Evolutionary conservation across 2,329 filamentous ascomycete species (phyloP).

Genomic region (Microsporum audouinii): DNA sequence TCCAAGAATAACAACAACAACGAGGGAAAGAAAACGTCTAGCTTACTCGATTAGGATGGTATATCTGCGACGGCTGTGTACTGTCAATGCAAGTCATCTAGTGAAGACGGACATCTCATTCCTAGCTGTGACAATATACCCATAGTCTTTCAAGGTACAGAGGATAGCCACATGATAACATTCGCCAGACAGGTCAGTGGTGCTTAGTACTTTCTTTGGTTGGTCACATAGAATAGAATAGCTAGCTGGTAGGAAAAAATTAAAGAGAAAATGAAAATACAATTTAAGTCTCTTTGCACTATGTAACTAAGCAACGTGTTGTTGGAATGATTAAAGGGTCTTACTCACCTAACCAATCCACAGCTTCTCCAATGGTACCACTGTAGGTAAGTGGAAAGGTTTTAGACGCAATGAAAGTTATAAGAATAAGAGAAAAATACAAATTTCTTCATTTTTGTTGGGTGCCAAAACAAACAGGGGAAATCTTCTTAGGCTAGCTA

Average conservation of each 20-base stretch:
- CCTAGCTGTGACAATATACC: neutral
- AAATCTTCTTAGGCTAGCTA: neutral
- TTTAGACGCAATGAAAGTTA: neutral
- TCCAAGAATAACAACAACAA: neutral
- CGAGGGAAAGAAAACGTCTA: neutral
- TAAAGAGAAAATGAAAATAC: neutral
- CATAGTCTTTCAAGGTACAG: neutral
- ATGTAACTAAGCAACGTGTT: neutral
- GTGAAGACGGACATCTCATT: neutral
- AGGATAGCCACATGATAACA: neutral
- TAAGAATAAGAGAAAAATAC: neutral
- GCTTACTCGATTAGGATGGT: conserved; percentile 7
- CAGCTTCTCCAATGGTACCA: neutral
- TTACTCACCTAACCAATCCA: neutral
- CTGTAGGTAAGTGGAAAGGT: neutral
- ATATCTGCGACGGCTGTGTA: neutral
- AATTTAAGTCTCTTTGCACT: neutral
- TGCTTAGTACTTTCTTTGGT: neutral
- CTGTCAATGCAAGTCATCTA: neutral
- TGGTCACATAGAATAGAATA: neutral
- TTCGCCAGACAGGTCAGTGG: neutral
- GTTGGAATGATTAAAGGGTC: no score
- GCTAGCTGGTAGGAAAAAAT: neutral
- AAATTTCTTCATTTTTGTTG: neutral
- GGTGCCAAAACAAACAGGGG: neutral